Percentiles rank a stretch among this genome's conserved stretches.
These are phyloP conservation scores for Chiua virens DNA, from an alignment of 768 basidiomycete species.

Conservation along the genomic window DNA sequence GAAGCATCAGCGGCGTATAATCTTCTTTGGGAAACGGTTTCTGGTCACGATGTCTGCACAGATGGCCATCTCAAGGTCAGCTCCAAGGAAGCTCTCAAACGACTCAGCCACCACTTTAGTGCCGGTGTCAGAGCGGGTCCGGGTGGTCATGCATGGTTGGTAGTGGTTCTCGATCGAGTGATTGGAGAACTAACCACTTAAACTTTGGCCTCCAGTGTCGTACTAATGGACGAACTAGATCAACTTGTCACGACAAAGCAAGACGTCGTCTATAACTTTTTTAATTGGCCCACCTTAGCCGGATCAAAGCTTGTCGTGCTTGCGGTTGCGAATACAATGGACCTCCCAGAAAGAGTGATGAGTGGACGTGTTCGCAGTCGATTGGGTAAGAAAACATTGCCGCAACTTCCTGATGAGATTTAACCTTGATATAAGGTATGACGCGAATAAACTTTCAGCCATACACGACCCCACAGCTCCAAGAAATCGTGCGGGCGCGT, in stretches of 20 bases:
- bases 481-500: constrained; percentile 84
- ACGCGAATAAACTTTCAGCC: constrained; percentile 90
- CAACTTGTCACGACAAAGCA: constrained; percentile 95
- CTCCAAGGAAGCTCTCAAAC: constrained; percentile 80
- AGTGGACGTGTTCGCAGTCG: constrained; percentile 90
- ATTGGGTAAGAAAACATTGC: constrained; percentile 54
- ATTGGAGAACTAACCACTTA: neutral
- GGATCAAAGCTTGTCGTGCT: constrained; percentile 91
- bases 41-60: constrained; percentile 64
- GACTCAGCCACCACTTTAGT: constrained; percentile 76
- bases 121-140: constrained; percentile 66
- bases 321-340: constrained; percentile 98
- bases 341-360: constrained; percentile 93
- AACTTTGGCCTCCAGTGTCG: constrained; percentile 58
- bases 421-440: constrained; percentile 57
- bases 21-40: constrained; percentile 91
- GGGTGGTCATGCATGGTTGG: constrained; percentile 84
- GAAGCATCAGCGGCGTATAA: constrained; percentile 92
- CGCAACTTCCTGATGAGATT: neutral
- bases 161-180: constrained; percentile 8
- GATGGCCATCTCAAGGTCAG: constrained; percentile 67
- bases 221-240: constrained; percentile 98
- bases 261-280: constrained; percentile 99
- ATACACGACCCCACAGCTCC: constrained; percentile 75
- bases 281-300: constrained; percentile 96